Base-by-base conservation (phyloP, 306 rosid species). In the Mimosa bimucronata region DNA sequence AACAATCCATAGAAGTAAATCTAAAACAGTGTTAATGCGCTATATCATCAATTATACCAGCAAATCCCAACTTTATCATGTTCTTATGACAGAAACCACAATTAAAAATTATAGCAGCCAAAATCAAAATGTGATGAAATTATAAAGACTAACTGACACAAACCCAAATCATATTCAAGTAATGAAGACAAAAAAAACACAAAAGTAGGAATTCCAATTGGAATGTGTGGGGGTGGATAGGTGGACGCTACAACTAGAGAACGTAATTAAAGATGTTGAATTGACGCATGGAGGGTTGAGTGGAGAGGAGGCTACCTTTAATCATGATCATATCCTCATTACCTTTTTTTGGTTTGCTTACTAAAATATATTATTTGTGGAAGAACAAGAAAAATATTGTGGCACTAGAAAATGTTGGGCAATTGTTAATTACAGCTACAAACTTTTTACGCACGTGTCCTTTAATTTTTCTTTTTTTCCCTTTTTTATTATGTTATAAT, bases 201-300 rank as follows among this genome's bases (percentile, higher is more conserved):
- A 52, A 6, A 55, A 34, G 3, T 21, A 8, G 62, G 65, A 10
- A 61, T 26, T 61, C 8, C 4, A 26, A 26, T 26, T 21, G 30
- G 13, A n/a, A 7, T 2, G 37, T 2, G 37, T 13, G 66, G 34
- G 65, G 21, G 65, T 58, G 90, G 84, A 80, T 83, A 77, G 84
- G 85, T 83, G 91, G 84, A 83, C 84, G 87, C 81, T 80, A 71
- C 77, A 65, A 83, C 64, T 55, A 42, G 90, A 74, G 71, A 58
- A 38, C 41, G 83, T 40, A 64, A 55, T 55, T 21, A 9, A 77
- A 57, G 26, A 60, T 25, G 34, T 60, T 60, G 37, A 60, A 26
- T 50, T 69, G 60, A 78, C 31, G 79, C 70, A 75, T 53, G 78
- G 77, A 55, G 77, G 73, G 58, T 0, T 66, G 66, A 62, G 34